Base-by-base conservation (phyloP, 352 stramenopile species). In the Phytopythium ostracodes region DNA sequence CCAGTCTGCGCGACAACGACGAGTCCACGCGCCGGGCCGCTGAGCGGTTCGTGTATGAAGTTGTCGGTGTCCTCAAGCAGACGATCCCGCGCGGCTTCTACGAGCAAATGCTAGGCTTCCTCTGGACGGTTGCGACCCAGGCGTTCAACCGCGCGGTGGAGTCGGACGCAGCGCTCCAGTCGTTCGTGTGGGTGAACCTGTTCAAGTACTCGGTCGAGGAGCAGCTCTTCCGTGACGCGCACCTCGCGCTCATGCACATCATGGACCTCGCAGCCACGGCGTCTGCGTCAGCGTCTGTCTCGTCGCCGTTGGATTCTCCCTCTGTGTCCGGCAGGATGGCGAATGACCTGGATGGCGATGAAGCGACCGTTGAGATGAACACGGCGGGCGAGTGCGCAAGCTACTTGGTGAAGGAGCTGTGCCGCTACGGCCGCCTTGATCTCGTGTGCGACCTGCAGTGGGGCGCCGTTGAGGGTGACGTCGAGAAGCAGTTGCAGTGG, bases 161-260 rank as follows among this genome's bases (percentile, higher is more conserved):
- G 6, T 51, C 63, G 43, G 77, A 71, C 31, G 66, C 66, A 22
- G 72, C 72, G 2, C 56, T 91, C 27, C 77, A 92, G 66, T 86
- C 79, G 7, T 92, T 92, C 54, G 72, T 91, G 6, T 92, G 84
- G 84, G 77, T 92, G 17, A 91, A 92, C 62, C 76, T 92, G 56
- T 92, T 92, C 56, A 92, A 92, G 64, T 87, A 87, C 35, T 86
- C 81, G 4, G 78, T 91, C 2, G 81, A 92, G 33, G 76, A 87
- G 29, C 74, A 63, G 27, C 42, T 67, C 18, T 91, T 86, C 56
- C 78, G 80, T 9, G 81, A 91, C 35, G 81, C 81, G 0, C 83
- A 92, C 36, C 65, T 91, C 31, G 83, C 83, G 42, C 66, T 92
- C n/a, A 89, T 89, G 77, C 81, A 88, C 38, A 78, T 72, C 17